Evolutionary conservation across 169 alveolate species (phyloP), one percentile per base, ranked within the genome.

Genomic region (Besnoitia besnoiti): DNA sequence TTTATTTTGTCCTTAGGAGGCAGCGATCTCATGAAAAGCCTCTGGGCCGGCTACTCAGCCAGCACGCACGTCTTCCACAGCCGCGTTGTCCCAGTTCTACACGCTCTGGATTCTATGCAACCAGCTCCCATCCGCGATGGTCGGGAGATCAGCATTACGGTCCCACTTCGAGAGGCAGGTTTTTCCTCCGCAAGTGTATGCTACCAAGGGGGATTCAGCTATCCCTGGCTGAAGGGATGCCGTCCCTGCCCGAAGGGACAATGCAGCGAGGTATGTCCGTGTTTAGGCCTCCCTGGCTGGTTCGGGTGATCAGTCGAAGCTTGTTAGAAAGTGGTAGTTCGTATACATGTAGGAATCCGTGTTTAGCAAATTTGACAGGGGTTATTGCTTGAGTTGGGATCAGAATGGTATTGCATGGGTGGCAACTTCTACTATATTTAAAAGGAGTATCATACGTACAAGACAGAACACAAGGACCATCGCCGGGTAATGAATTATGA

Each of bases 171-270:
- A 30, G 84, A 73, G 0, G 84, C 84, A 7, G 84, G 84, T 16
- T 73, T 73, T 39, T 73, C 84, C 12, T 73, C 84, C 16, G 27
- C 33, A 0, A 73, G 44, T 44, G 46, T n/a, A 30, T 73, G 84
- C 84, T 73, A 73, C 33, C 84, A 30, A 37, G 84, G 84, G 5
- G 84, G 84, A 21, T 73, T 73, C 27, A 73, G 84, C 33, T 73
- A 73, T 33, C 40, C 40, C 16, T 73, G 84, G 84, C 3, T 3
- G 49, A 73, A 73, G 84, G 49, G 33, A 0, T 73, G 84, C 46
- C 49, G 19, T 24, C 84, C 84, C 40, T 73, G 44, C 33, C 84
- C 27, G 46, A 30, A 33, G 21, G 84, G 84, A 37, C 21, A 33
- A 10, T 27, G 40, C 46, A 21, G 5, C 46, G 33, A 39, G 42